A percentile compares a stretch with the other conserved stretches of the same genome.
Evolutionary conservation across 306 rosid species (phyloP).

Genomic region (Glycine soja): DNA sequence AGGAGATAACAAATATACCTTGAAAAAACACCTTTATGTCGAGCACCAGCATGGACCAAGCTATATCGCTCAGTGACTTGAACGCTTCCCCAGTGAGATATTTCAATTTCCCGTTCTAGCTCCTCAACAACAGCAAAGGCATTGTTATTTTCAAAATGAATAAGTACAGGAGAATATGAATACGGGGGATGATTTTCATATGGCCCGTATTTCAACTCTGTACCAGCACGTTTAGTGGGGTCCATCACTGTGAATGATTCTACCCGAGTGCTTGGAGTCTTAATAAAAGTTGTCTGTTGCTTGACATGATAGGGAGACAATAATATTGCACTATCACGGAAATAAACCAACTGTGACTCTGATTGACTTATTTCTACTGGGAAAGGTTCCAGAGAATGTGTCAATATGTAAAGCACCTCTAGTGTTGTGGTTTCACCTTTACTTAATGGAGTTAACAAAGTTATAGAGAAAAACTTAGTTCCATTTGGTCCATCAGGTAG

Average conservation of each 20-base stretch:
- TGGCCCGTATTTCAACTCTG: conserved; percentile 89
- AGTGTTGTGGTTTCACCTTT: conserved; percentile 72
- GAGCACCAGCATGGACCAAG: conserved; percentile 87
- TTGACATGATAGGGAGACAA: conserved; percentile 88
- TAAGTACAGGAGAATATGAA: conserved; percentile 81
- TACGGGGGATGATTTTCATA: conserved; percentile 67
- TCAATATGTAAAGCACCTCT: conserved; percentile 83
- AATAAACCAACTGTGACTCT: conserved; percentile 91
- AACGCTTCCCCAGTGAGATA: conserved; percentile 97
- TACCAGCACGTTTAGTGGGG: conserved; percentile 73
- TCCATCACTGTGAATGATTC: conserved; percentile 87
- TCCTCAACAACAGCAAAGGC: conserved; percentile 96
- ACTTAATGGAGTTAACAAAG: conserved; percentile 66
- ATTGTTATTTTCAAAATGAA: conserved; percentile 94
- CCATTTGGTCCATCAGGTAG: conserved; percentile 86
- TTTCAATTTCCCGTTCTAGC: conserved; percentile 94
- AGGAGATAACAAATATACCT: no score
- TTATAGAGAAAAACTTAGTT: conserved; percentile 69
- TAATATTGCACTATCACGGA: conserved; percentile 82
- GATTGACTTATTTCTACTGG: conserved; percentile 92
- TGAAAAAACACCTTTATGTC: conserved; percentile 55
- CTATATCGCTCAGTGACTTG: conserved; percentile 88
- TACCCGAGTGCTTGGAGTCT: conserved; percentile 78
- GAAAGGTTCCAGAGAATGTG: conserved; percentile 88
- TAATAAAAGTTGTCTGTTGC: conserved; percentile 83